Base-by-base conservation (phyloP, 495 filamentous ascomycete genomes). In the Penicillium goetzii region DNA sequence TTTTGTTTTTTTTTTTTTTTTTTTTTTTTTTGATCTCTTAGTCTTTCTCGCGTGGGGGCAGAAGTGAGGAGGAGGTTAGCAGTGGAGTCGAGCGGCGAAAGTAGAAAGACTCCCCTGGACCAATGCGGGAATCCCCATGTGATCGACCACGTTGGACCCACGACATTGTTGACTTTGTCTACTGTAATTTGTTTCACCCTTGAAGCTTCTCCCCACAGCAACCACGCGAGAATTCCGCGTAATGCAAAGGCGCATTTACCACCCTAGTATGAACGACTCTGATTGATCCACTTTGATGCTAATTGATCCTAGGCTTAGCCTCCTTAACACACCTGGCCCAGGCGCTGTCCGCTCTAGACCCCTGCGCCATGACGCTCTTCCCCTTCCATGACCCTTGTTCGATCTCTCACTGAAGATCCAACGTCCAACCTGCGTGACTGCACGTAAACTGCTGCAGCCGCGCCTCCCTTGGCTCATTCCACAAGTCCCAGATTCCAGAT, bases 91-190 rank as follows among this genome's bases (percentile, higher is more conserved):
- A 32, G 30, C 5, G 30, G n/a, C 40, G n/a, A 43, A 21, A 21
- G 41, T 45, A 23, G 19, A 45, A 23, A 2, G 41, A 11, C 3
- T 11, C 62, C 58, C 58, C 60, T 69, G 61, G 51, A 54, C 61
- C 61, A 67, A 58, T 70, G 67, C 69, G 63, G 65, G 56, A 69
- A 62, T n/a, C 61, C 58, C 64, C 68, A 74, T 72, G 71, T 63
- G 73, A 78, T 75, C 70, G 65, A 67, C 75, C 72, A 77, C 75
- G 75, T 76, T 78, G 59, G 63, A 56, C 65, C 69, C 65, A 62
- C 70, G 59, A 76, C 61, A 34, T 40, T 40, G 36, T 32, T n/a
- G 9, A 65, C 7, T 15, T 15, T 38, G 11, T 38, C n/a, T n/a
- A n/a, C n/a, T n/a, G n/a, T 15, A 38, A 38, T 17, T 73, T 66